Conservation (phyloP, 2,329 filamentous ascomycete species). For the Aureobasidium zeae region DNA sequence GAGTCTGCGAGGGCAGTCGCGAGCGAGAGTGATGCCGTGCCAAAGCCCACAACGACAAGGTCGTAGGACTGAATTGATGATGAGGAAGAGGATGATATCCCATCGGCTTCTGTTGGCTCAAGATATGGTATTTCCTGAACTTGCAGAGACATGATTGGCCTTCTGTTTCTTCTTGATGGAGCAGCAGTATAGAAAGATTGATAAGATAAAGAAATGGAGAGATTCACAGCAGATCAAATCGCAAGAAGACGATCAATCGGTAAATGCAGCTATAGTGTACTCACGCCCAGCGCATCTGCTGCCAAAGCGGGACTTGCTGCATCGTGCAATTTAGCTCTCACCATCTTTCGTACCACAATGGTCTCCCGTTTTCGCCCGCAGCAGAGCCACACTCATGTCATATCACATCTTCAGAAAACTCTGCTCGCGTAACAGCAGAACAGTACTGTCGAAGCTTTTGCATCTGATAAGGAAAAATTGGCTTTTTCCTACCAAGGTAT, state of each 20-base stretch:
- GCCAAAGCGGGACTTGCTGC: too few species aligned
- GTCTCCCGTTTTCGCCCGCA: too few species aligned
- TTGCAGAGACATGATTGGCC: constrained; percentile 1
- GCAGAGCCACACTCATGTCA: too few species aligned
- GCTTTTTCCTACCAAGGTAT: neutral
- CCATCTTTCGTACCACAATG: too few species aligned
- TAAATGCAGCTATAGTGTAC: too few species aligned
- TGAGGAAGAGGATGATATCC: neutral
- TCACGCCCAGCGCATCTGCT: too few species aligned
- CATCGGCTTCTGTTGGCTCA: neutral
- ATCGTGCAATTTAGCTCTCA: too few species aligned
- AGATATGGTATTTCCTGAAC: too few species aligned
- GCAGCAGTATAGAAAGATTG: neutral
- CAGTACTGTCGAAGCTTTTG: neutral
- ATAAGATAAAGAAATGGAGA: constrained; percentile 8
- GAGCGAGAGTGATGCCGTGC: constrained; percentile 21
- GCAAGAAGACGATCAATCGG: too few species aligned
- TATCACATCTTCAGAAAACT: constrained; percentile 2
- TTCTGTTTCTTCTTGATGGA: too few species aligned
- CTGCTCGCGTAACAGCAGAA: constrained; percentile 5
- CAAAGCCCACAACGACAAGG: constrained; percentile 23
- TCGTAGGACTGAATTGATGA: constrained; percentile 13
- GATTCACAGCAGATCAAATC: neutral
- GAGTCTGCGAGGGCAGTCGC: constrained; percentile 21
- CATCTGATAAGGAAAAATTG: constrained; percentile 3